Evolutionary conservation across 805 yeast genomes (phyloP).

Genomic region (Ogataea haglerorum): DNA sequence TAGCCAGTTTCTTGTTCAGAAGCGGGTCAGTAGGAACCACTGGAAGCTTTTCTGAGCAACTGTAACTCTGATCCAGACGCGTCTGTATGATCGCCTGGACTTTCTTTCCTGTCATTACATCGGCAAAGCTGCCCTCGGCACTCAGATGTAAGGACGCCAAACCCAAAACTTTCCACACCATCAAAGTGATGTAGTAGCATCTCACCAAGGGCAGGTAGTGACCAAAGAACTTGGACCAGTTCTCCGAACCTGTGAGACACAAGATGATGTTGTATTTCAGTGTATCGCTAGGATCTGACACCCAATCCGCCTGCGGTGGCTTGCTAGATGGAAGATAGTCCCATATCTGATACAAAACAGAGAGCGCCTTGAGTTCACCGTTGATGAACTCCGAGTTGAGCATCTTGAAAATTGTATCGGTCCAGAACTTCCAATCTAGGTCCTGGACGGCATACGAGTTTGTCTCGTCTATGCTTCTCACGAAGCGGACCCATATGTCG

Average conservation of each 20-base stretch:
- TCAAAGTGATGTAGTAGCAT: conserved; percentile 59
- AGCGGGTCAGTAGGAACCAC: conserved; percentile 35
- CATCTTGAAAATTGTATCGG: conserved; percentile 55
- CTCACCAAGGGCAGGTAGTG: conserved; percentile 83
- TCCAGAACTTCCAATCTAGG: conserved; percentile 79
- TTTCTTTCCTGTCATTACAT: conserved; percentile 15
- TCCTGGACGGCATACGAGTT: conserved; percentile 13
- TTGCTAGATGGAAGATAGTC: conserved; percentile 49
- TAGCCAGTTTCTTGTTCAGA: conserved; percentile 49
- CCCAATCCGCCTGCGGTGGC: conserved; percentile 35
- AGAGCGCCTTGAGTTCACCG: conserved; percentile 58
- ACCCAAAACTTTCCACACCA: conserved; percentile 61
- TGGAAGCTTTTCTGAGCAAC: conserved; percentile 14
- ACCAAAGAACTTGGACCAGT: conserved; percentile 58
- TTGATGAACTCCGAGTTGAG: conserved; percentile 60
- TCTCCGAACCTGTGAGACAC: conserved; percentile 49
- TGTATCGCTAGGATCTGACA: conserved; percentile 36
- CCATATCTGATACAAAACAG: conserved; percentile 74
- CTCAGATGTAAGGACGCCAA: conserved; percentile 18
- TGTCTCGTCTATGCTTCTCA: conserved; percentile 19
- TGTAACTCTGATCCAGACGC: conserved; percentile 29
- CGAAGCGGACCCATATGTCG: conserved; percentile 24
- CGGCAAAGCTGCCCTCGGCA: conserved; percentile 13
- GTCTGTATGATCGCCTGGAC: conserved; percentile 29
- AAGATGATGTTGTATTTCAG: conserved; percentile 46